Evolutionary conservation across 2,329 filamentous ascomycete genomes (phyloP).

Genomic region (Alternaria arbusti): DNA sequence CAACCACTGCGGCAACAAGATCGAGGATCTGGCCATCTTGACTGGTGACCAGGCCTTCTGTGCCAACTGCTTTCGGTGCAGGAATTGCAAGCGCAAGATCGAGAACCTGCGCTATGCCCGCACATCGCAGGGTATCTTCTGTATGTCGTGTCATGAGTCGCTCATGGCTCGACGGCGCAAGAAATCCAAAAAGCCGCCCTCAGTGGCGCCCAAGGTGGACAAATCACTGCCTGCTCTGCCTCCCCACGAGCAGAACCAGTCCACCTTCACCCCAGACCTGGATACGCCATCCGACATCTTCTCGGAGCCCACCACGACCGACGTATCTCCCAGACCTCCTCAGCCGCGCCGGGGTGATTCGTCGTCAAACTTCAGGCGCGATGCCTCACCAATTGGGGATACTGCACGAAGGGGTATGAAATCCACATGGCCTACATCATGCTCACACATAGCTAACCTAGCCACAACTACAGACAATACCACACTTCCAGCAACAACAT

Average conservation of each 20-base stretch:
- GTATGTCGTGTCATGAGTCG: constrained; percentile 98
- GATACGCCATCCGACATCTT: constrained; percentile 68
- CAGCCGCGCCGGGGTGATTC: constrained; percentile 45
- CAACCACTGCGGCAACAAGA: constrained; percentile 95
- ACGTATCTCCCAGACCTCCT: constrained; percentile 65
- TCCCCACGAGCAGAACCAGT: constrained; percentile 65
- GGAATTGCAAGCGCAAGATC: constrained; percentile 98
- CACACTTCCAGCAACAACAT: constrained; percentile 75
- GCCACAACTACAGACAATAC: constrained; percentile 60
- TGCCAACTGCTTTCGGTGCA: constrained; percentile 93
- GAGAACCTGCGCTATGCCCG: constrained; percentile 97
- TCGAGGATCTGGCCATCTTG: constrained; percentile 95
- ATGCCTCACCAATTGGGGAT: constrained; percentile 47
- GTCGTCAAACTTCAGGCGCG: constrained; percentile 46
- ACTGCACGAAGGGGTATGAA: constrained; percentile 43
- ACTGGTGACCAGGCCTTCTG: constrained; percentile 98
- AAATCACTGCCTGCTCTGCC: constrained; percentile 93
- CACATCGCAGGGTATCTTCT: constrained; percentile 98
- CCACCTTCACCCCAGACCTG: constrained; percentile 63
- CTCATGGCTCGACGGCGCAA: constrained; percentile 92
- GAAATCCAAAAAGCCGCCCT: constrained; percentile 67
- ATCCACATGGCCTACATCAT: neutral
- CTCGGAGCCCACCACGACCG: constrained; percentile 68
- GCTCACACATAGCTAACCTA: constrained; percentile 10
- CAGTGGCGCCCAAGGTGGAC: constrained; percentile 70